A percentile compares a stretch with the other conserved stretches of the same genome.
These are phyloP conservation scores for Cyamopsis tetragonoloba DNA, from an alignment of 306 rosid genomes.

Conservation along the genomic window DNA sequence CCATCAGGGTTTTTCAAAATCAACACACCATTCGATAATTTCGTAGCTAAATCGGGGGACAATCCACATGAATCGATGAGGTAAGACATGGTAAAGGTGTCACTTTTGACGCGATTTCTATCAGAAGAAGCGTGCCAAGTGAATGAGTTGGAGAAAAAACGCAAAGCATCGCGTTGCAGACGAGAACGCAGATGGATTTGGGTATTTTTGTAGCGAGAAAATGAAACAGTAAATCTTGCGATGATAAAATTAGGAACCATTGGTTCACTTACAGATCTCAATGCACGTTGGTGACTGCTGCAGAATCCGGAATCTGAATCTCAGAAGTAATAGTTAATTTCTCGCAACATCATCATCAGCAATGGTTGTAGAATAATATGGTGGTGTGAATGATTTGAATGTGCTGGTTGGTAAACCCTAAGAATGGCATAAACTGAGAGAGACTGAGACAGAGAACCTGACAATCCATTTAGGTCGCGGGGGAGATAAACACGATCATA, in stretches of 20 bases:
- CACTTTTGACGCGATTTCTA: not conserved
- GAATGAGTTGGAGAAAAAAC: not conserved
- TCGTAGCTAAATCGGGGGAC: constrained; percentile 26
- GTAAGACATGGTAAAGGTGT: constrained; percentile 23
- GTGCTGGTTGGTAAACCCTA: too few species aligned
- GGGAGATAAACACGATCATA: too few species aligned
- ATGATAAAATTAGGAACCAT: not conserved
- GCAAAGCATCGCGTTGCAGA: not conserved
- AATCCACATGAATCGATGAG: constrained; percentile 33
- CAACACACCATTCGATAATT: not conserved
- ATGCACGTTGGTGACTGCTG: not conserved
- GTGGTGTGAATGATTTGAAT: too few species aligned
- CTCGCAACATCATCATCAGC: too few species aligned
- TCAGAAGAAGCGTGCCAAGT: not conserved
- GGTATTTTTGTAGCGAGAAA: not conserved
- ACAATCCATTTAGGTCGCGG: too few species aligned
- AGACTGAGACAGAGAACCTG: too few species aligned
- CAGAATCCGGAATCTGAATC: too few species aligned
- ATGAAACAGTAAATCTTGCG: not conserved
- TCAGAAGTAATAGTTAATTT: too few species aligned
- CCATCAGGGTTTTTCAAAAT: not conserved
- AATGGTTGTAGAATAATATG: too few species aligned
- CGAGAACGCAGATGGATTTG: not conserved
- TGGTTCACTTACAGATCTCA: not conserved
- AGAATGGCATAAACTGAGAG: too few species aligned